These are phyloP conservation scores for Penicillium sp. DNA, from an alignment of 2,329 filamentous ascomycete species.

Conservation along the genomic window DNA sequence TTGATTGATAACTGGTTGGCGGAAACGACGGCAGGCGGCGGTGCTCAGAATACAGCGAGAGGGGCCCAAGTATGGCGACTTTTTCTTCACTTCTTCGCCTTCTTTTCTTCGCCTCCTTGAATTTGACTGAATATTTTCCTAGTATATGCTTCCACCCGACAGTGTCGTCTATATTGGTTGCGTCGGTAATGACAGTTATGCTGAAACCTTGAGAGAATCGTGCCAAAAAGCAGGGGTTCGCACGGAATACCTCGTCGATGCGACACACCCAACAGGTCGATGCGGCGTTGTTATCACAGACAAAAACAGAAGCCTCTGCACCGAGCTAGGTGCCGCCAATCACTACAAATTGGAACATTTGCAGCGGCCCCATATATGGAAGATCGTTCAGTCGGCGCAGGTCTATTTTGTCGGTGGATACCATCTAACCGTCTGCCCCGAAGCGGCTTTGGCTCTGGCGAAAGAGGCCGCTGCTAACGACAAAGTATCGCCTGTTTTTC, in stretches of 20 bases:
- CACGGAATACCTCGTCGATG: not conserved
- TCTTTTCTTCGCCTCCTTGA: not conserved
- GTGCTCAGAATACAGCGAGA: not conserved
- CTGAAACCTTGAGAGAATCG: not conserved
- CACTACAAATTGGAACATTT: not conserved
- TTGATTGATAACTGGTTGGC: not conserved
- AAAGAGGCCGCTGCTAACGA: not conserved
- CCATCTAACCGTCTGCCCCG: too few species aligned
- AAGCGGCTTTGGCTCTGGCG: not conserved
- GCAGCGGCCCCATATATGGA: not conserved
- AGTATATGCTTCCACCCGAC: not conserved
- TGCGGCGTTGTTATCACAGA: not conserved
- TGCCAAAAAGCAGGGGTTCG: not conserved
- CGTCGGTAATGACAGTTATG: not conserved
- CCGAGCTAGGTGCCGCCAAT: not conserved
- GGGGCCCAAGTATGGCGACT: not conserved
- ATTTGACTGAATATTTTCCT: not conserved
- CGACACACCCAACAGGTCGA: not conserved
- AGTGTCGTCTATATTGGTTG: not conserved
- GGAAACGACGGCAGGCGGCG: not conserved
- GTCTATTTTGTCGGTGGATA: not conserved
- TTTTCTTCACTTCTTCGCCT: not conserved
- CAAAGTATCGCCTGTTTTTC: not conserved
- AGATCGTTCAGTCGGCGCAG: not conserved
- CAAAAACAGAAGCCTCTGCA: not conserved